These are phyloP conservation scores for Drechslerella dactyloides DNA, from an alignment of 2,329 filamentous ascomycete species.

Conservation along the genomic window DNA sequence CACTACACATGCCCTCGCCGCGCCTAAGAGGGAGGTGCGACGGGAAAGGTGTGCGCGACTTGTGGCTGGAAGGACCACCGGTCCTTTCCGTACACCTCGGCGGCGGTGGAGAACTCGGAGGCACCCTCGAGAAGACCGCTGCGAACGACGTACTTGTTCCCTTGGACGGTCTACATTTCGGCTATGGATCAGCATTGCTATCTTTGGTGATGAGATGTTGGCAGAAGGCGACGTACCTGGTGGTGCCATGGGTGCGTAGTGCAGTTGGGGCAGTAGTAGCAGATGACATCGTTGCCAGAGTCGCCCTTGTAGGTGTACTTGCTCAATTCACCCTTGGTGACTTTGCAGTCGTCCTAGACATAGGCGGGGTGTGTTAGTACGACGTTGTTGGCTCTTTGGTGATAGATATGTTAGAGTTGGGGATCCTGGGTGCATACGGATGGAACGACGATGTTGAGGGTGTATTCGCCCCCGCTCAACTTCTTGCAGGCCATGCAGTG, in stretches of 20 bases:
- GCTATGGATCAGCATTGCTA: neutral
- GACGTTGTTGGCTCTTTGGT: neutral
- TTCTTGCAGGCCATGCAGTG: slow-evolving; percentile 47
- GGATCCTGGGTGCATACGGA: slow-evolving; percentile 13
- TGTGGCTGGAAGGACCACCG: slow-evolving; percentile 29
- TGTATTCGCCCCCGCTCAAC: slow-evolving; percentile 32
- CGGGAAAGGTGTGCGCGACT: slow-evolving; percentile 14
- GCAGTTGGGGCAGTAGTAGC: slow-evolving; percentile 48
- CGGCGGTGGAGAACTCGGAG: slow-evolving; percentile 16
- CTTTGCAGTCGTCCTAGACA: slow-evolving; percentile 23
- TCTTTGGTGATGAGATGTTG: neutral
- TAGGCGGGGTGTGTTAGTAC: too few species aligned
- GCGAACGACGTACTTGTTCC: slow-evolving; percentile 33
- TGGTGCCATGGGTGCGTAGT: slow-evolving; percentile 48
- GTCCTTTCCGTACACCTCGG: slow-evolving; percentile 44
- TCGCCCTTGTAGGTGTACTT: slow-evolving; percentile 46
- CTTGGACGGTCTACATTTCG: slow-evolving; percentile 23
- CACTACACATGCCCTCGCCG: neutral
- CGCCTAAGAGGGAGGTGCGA: slow-evolving; percentile 27
- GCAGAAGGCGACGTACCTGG: slow-evolving; percentile 20
- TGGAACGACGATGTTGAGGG: slow-evolving; percentile 39
- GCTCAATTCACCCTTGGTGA: slow-evolving; percentile 37
- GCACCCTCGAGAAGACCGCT: slow-evolving; percentile 31
- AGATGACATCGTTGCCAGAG: slow-evolving; percentile 42
- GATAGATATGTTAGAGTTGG: neutral